Evolutionary conservation across 441 rosid genomes (phyloP), one percentile per base, ranked within the genome.

Genomic region (Aleurites moluccanus): DNA sequence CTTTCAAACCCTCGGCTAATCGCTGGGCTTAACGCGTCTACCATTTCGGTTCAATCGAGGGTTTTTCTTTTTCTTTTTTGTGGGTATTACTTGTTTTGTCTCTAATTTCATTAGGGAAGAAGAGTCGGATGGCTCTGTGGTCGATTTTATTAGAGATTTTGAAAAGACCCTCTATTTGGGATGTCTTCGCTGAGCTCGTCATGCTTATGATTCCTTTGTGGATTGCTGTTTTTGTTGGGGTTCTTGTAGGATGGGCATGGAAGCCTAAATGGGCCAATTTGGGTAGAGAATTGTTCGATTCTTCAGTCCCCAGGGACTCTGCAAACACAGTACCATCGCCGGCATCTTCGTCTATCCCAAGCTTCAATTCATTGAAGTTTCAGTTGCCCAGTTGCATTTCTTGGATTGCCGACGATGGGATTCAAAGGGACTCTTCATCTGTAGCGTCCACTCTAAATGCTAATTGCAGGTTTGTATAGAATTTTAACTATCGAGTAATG

Each of bases 171-270:
- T 65, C 79, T 4, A 72, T 82, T 77, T 81, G 85, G 69, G 87
- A 83, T 25, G 79, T 86, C 60, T 27, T 84, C 9, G 52, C 84
- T 52, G 97, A 88, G 80, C 76, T 92, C 20, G 53, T 84, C 74
- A 70, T 84, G 72, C 79, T 91, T 15, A 83, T 82, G 42, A 79
- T 86, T 45, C 98, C 97, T 21, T 67, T 94, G 0, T 94, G 97
- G 95, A 73, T 88, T 73, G 97, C 92, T 27, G 89, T 91, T n/a
- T 23, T 87, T 69, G 81, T 83, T 75, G 97, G 98, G 62, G 88
- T 94, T 50, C 23, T 94, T 63, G 97, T 92, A 7, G 98, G 98
- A 23, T 94, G 98, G 98, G 79, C 90, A 3, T 94, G 97, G 97
- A 89, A 87, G 78, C 97, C 97, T 38, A 90, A 86, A 62, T 95